phyloP scores from a whole-genome alignment of 768 basidiomycete species.

The Coprinellus aureogranulatus region DNA sequence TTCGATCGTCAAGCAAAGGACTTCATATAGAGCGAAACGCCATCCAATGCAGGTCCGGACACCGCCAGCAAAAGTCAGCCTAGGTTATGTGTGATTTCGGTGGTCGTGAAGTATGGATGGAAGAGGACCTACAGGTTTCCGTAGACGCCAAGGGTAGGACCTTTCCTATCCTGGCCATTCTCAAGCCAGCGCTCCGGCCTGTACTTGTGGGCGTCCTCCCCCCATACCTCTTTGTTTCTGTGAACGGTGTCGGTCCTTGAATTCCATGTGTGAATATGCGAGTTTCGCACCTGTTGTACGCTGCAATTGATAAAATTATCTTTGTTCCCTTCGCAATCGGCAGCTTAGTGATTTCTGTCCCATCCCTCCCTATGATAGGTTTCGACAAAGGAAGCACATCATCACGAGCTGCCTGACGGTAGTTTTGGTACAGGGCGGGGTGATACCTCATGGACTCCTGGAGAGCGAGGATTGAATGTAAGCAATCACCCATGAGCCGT shows the following conservation, averaged over 20 bases:
- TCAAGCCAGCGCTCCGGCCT: conserved; percentile 50
- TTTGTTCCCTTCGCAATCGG: conserved; percentile 50
- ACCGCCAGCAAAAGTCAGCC: conserved; percentile 48
- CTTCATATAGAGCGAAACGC: conserved; percentile 53
- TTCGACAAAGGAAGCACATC: conserved; percentile 57
- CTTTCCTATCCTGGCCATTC: conserved; percentile 34
- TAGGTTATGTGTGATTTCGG: conserved; percentile 15
- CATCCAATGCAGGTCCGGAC: conserved; percentile 49
- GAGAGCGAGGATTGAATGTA: not conserved
- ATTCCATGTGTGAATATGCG: not conserved
- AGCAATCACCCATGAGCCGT: not conserved
- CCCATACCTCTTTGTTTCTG: conserved; percentile 45
- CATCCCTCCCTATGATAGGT: conserved; percentile 45
- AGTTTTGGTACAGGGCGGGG: conserved; percentile 34
- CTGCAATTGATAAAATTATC: conserved; percentile 48
- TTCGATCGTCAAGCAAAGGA: conserved; percentile 57
- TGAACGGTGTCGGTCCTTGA: not conserved
- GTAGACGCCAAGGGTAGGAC: conserved; percentile 46
- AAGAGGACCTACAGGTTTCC: conserved; percentile 43
- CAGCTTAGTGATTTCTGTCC: conserved; percentile 44
- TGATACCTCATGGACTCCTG: conserved; percentile 49
- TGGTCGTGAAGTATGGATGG: no score
- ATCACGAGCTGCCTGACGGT: conserved; percentile 44
- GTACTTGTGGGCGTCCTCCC: conserved; percentile 45
- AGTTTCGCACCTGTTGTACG: conserved; percentile 47